A percentile compares a stretch with the other conserved stretches of the same genome.
Evolutionary conservation across 2,329 filamentous ascomycete species (phyloP).

Genomic region (Aspergillus novofumigatus): DNA sequence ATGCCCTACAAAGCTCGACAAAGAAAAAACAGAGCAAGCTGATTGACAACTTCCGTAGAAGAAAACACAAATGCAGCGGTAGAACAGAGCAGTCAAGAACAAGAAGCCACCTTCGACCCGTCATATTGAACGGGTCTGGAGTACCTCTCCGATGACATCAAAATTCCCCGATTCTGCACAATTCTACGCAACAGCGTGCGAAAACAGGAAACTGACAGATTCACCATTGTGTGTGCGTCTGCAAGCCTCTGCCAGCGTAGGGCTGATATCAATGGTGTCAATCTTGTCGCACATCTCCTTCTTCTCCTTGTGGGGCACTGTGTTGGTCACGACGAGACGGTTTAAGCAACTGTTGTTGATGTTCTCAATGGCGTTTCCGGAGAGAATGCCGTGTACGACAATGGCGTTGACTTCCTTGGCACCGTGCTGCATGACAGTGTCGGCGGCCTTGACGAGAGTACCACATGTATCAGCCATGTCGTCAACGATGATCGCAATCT

Average conservation of each 20-base stretch:
- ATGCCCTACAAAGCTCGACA: constrained; percentile 6
- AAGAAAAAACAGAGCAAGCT: background rate
- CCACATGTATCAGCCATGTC: constrained; percentile 98
- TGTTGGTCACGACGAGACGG: constrained; percentile 86
- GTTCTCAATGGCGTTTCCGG: constrained; percentile 81
- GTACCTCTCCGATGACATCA: constrained; percentile 5
- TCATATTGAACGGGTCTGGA: constrained; percentile 9
- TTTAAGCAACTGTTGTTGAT: constrained; percentile 73
- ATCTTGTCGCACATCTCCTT: constrained; percentile 72
- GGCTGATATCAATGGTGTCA: constrained; percentile 86
- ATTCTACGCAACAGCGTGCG: constrained; percentile 40
- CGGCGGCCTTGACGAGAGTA: constrained; percentile 81
- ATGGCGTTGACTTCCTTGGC: constrained; percentile 88
- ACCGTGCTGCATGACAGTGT: constrained; percentile 80
- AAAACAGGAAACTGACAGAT: constrained; percentile 50
- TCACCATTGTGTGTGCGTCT: constrained; percentile 50
- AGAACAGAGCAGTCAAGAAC: background rate
- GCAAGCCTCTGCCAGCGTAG: constrained; percentile 57
- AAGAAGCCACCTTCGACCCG: constrained; percentile 4
- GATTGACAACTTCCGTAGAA: constrained; percentile 9
- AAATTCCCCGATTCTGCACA: background rate
- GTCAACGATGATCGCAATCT: constrained; percentile 92
- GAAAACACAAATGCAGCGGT: constrained; percentile 4
- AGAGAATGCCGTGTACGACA: constrained; percentile 89
- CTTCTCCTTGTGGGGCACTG: constrained; percentile 76